Base-by-base conservation (phyloP, 2,329 filamentous ascomycete genomes). In the Pseudocercospora macadamiae region DNA sequence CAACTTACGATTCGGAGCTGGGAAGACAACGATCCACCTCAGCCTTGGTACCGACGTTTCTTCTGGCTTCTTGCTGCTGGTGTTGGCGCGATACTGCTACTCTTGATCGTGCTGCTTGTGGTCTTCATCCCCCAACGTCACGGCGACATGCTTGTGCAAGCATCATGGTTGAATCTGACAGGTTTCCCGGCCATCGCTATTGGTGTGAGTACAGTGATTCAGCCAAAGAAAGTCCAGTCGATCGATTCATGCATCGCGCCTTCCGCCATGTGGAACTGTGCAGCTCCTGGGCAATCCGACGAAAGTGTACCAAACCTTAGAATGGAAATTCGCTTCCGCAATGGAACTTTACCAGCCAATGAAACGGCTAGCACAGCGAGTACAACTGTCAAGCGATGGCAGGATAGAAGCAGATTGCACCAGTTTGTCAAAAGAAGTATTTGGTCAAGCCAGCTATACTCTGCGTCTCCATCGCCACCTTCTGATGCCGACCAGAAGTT, bases 151-250 rank as follows among this genome's bases (percentile, higher is more conserved):
- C 71, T 76, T 0, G 75, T 79, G 7, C 73, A 82, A 64, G 81
- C 82, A 1, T 76, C 82, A 49, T 97, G 91, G 89, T 80, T 96
- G 57, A 96, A 96, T 70, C 73, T 96, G 61, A 96, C 93, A 1
- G 86, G 87, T 51, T 96, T 90, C 66, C 93, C 93, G 16, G 89
- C 92, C 0, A 90, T 97, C 69, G 91, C 90, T 1, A 93, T 90
- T 0, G 93, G 93, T 0, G 82, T 93, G 16, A 82, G 90, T 61
- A 96, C 91, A 0, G 83, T 97, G 14, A 84, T 89, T 14, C 89
- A 88, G 4, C 86, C 91, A 0, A 84, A 90, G 77, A 84, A n/a
- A 82, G 85, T 54, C 84, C 84, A 19, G 85, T 83, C 5, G 9
- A 28, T 48, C 7, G 39, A 58, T 18, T 54, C 59, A 5, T 97